Conservation (phyloP, 2,329 filamentous ascomycete species). For the Pseudogymnoascus sp. region DNA sequence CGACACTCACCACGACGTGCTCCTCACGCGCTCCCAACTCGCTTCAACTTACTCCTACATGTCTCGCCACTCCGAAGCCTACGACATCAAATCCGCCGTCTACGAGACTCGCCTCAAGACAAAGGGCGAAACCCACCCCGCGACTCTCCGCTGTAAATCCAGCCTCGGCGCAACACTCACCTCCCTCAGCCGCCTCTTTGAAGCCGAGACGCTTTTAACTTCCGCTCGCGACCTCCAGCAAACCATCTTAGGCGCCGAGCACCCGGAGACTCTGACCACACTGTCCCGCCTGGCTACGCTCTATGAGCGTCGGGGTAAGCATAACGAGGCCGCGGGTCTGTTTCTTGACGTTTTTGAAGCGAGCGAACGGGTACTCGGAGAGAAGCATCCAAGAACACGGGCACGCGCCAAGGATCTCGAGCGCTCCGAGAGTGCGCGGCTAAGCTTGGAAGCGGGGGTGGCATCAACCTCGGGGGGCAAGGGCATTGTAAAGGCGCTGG, state of each 20-base stretch:
- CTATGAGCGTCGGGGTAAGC: neutral
- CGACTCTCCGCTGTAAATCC: neutral
- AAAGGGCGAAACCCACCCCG: neutral
- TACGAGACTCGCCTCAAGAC: neutral
- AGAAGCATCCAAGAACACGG: neutral
- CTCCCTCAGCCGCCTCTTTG: neutral
- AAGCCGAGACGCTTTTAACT: neutral
- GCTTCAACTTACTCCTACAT: neutral
- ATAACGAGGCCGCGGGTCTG: neutral
- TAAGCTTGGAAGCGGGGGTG: neutral
- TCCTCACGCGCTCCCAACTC: neutral
- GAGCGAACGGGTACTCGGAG: neutral
- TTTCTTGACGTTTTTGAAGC: neutral
- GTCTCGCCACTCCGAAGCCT: neutral
- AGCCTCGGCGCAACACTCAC: neutral
- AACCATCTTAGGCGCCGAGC: neutral
- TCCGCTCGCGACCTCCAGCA: neutral
- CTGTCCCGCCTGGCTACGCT: neutral
- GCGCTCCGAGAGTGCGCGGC: neutral
- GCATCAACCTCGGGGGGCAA: neutral
- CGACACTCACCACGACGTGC: neutral
- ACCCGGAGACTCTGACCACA: neutral
- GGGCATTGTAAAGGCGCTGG: neutral
- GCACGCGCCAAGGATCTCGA: neutral
- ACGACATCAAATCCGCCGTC: neutral